These are phyloP conservation scores for Boechera retrofracta DNA, from an alignment of 345 rosid genomes.

Conservation along the genomic window DNA sequence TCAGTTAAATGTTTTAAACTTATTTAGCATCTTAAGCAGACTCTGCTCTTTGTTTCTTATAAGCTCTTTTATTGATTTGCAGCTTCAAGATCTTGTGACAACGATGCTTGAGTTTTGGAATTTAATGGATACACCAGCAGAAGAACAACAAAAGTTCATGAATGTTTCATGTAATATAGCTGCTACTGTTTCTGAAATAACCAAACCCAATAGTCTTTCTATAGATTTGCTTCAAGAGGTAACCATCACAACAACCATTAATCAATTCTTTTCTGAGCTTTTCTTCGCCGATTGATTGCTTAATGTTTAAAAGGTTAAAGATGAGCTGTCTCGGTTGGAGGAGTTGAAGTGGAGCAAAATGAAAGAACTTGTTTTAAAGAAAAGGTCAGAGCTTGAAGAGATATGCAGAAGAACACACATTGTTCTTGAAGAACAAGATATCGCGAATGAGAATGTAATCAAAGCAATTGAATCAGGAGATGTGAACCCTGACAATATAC, in stretches of 20 bases:
- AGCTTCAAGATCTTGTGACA: slow-evolving; percentile 96
- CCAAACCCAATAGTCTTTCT: slow-evolving; percentile 83
- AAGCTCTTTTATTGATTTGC: slow-evolving; percentile 35
- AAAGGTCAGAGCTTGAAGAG: slow-evolving; percentile 84
- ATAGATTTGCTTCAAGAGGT: slow-evolving; percentile 62
- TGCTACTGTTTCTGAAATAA: slow-evolving; percentile 89
- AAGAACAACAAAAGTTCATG: slow-evolving; percentile 85
- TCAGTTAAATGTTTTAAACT: slow-evolving; percentile 25
- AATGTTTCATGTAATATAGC: slow-evolving; percentile 88
- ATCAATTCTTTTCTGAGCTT: neutral
- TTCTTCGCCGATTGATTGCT: neutral
- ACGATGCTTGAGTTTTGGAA: slow-evolving; percentile 92
- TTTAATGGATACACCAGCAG: slow-evolving; percentile 93
- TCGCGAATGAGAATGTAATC: slow-evolving; percentile 60
- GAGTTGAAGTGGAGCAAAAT: slow-evolving; percentile 88
- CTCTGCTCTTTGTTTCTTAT: neutral
- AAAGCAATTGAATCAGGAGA: slow-evolving; percentile 82
- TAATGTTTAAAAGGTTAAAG: slow-evolving; percentile 63
- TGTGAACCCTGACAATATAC: slow-evolving; percentile 63
- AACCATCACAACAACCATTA: neutral
- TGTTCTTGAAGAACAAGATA: slow-evolving; percentile 64
- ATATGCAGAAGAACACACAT: slow-evolving; percentile 83
- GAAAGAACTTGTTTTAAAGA: slow-evolving; percentile 93
- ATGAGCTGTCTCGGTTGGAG: slow-evolving; percentile 83
- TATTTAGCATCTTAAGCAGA: neutral